Evolutionary conservation across 768 basidiomycete species (phyloP), one percentile per base, ranked within the genome.

Genomic region (Auricularia heimuer): DNA sequence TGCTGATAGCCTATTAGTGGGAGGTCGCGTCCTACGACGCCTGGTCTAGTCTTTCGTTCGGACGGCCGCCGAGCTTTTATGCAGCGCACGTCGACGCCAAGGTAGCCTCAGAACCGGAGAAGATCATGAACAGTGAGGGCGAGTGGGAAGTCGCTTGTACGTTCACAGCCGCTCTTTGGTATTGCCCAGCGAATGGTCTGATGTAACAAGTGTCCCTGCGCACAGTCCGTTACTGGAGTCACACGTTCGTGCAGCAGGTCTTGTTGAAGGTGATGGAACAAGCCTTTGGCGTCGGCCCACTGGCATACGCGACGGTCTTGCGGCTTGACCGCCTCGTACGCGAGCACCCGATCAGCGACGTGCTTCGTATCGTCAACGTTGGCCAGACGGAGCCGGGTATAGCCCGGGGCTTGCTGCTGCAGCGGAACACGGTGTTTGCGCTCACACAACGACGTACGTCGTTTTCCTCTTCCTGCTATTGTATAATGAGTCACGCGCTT

Each of bases 221-320:
- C 71, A 78, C 64, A 88, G 87, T 81, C 73, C 80, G 85, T 66
- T 78, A 82, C 24, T 88, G 87, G 87, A 88, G 87, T 73, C 85
- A 88, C 69, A 81, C 83, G 56, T 88, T 87, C 67, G 77, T 81
- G n/a, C 83, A 85, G 1, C 86, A 88, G 70, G 88, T 86, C 69
- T 85, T 88, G 84, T 83, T 83, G 42, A 75, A 84, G 4, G 79
- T 88, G 62, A 85, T 86, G 66, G 87, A 88, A 68, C 86, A 88
- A 72, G 87, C 87, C 0, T 88, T 86, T 67, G 85, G 85, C 10
- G 86, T 86, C 29, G 85, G 83, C 72, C 83, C 82, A 63, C 87
- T 86, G n/a, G 84, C 84, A 10, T 88, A 88, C 66, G 80, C 84
- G 11, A 86, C 84, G 0, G 80, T 88, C 14, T 76, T 87, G 21